Conservation (phyloP, 768 basidiomycete species). For the Neoboletus magnificus region DNA sequence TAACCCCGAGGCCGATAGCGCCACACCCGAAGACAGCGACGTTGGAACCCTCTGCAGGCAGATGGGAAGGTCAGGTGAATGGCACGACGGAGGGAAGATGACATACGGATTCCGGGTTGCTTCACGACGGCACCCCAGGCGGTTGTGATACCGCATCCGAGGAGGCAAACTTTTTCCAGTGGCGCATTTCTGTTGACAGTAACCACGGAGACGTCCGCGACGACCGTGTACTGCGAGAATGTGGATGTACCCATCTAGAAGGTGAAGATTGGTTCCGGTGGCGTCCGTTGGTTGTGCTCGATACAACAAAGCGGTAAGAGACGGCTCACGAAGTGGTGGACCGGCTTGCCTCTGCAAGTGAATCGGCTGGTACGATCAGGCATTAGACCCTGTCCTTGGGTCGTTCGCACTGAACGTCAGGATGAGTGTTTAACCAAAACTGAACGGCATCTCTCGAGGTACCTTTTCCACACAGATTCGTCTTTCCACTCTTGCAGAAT, state of each 20-base stretch:
- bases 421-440: not conserved
- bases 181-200: conserved; percentile 83
- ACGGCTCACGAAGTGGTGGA: conserved; percentile 83
- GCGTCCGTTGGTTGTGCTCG: not conserved
- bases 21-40: conserved; percentile 97
- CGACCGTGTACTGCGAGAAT: conserved; percentile 99
- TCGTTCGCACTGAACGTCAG: conserved; percentile 66
- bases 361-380: conserved; percentile 88
- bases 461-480: conserved; percentile 97
- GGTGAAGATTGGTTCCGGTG: not conserved
- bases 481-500: conserved; percentile 98
- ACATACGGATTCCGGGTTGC: conserved; percentile 79
- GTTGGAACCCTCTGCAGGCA: conserved; percentile 63
- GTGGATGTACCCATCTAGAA: conserved; percentile 96
- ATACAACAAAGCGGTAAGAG: not conserved
- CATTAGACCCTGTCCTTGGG: conserved; percentile 94
- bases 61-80: not conserved
- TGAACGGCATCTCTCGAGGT: not conserved
- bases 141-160: conserved; percentile 97
- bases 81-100: not conserved
- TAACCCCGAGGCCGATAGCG: conserved; percentile 91
- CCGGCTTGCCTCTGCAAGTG: conserved; percentile 79
- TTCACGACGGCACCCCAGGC: conserved; percentile 96
- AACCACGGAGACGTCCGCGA: conserved; percentile 95
- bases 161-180: conserved; percentile 93